These are phyloP conservation scores for Hypholoma fasciculare DNA, from an alignment of 768 basidiomycete genomes.

Conservation along the genomic window DNA sequence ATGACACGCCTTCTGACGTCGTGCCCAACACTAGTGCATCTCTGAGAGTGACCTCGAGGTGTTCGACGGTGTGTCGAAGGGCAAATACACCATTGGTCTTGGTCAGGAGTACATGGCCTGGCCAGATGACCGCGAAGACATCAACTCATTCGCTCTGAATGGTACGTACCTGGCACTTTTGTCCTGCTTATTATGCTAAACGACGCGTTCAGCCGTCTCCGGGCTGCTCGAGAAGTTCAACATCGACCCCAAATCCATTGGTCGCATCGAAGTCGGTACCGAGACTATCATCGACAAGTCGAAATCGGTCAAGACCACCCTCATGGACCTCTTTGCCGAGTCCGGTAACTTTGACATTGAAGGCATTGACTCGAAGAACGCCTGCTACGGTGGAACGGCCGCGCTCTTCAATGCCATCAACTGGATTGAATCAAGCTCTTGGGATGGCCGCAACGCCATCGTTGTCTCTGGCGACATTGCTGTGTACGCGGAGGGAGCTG, in stretches of 20 bases:
- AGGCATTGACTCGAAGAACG: slow-evolving; percentile 99
- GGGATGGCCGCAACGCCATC: slow-evolving; percentile 98
- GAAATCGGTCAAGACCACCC: slow-evolving; percentile 95
- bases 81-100: slow-evolving; percentile 99
- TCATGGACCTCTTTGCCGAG: slow-evolving; percentile 96
- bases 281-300: slow-evolving; percentile 99
- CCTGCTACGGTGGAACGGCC: slow-evolving; percentile 98
- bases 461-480: slow-evolving; percentile 98
- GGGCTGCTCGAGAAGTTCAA: slow-evolving; percentile 92
- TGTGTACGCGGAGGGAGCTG: slow-evolving; percentile 94
- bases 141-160: slow-evolving; percentile 96
- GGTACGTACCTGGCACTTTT: slow-evolving; percentile 47
- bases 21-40: slow-evolving; percentile 65
- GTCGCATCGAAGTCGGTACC: slow-evolving; percentile 97
- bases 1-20: slow-evolving; percentile 8
- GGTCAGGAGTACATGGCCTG: slow-evolving; percentile 99
- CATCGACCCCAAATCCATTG: slow-evolving; percentile 94
- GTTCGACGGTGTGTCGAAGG: slow-evolving; percentile 91
- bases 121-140: slow-evolving; percentile 98
- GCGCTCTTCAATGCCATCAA: slow-evolving; percentile 98
- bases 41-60: slow-evolving; percentile 93
- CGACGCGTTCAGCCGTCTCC: slow-evolving; percentile 64
- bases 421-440: slow-evolving; percentile 95
- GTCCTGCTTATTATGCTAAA: not conserved
- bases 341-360: slow-evolving; percentile 96